Evolutionary conservation across 73 alveolate genomes (phyloP).

Genomic region (Tetrahymena borealis): DNA sequence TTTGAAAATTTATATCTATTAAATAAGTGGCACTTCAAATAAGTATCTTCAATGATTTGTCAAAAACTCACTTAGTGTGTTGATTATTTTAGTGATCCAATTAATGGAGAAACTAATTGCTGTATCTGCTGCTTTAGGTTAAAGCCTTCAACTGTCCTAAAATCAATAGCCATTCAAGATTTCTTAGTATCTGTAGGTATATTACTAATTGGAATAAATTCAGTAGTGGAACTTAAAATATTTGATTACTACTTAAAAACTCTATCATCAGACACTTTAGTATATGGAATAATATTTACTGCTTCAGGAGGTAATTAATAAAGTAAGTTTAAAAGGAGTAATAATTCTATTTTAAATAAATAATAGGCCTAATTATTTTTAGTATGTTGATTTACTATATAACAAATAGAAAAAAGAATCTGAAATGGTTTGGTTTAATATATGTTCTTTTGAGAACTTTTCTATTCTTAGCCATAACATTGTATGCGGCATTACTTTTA

Average conservation of each 20-base stretch:
- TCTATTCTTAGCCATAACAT: background rate
- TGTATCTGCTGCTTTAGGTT: background rate
- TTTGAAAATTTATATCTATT: too few species aligned
- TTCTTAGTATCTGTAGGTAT: background rate
- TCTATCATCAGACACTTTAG: background rate
- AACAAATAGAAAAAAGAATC: background rate
- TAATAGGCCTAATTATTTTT: background rate
- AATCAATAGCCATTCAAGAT: background rate
- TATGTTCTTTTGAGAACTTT: background rate
- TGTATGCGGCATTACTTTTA: background rate
- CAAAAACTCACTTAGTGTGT: background rate
- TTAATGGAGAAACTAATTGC: background rate
- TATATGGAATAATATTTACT: background rate
- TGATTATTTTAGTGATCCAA: background rate
- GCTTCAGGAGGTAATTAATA: background rate
- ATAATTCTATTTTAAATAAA: background rate
- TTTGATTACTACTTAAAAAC: background rate
- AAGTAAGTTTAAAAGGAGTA: background rate
- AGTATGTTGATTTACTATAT: background rate
- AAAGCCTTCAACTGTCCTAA: background rate
- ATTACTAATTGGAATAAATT: background rate
- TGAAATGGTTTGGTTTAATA: background rate
- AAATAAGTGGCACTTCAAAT: too few species aligned
- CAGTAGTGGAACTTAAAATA: background rate
- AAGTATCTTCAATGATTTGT: too few species aligned